Evolutionary conservation across 163 green algal genomes (phyloP).

Genomic region (Chlorella variabilis): DNA sequence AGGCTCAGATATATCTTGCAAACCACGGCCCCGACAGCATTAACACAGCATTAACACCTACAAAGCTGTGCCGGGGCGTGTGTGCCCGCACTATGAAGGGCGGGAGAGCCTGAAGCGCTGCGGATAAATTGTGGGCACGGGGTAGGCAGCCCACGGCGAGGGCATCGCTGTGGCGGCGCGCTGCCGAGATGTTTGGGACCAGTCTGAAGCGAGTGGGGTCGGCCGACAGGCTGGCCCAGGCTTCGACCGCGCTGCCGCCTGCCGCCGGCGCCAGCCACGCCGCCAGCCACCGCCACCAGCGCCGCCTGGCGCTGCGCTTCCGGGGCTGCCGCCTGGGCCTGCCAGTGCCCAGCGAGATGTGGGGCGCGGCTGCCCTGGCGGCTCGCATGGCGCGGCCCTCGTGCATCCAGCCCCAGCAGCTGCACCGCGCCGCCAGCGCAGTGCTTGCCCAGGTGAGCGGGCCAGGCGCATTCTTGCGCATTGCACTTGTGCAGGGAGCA

Average conservation of each 20-base stretch:
- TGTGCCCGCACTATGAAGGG: no score
- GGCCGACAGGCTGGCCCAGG: not conserved
- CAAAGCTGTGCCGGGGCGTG: no score
- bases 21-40: no score
- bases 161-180: not conserved
- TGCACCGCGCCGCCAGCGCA: slow-evolving; percentile 2
- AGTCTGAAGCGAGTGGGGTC: not conserved
- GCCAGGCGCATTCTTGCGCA: not conserved
- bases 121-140: no score
- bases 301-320: slow-evolving; percentile 19
- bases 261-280: not conserved
- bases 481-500: no score
- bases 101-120: no score
- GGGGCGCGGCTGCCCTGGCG: slow-evolving; percentile 38
- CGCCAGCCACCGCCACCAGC: not conserved
- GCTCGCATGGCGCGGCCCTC: slow-evolving; percentile 15
- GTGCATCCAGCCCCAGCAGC: not conserved
- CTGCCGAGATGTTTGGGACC: not conserved
- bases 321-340: slow-evolving; percentile 19
- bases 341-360: slow-evolving; percentile 44
- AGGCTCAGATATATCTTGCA: no score
- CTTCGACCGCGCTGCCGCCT: not conserved
- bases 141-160: no score
- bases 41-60: no score
- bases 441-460: slow-evolving; percentile 9